A percentile compares a stretch with the other conserved stretches of the same genome.
phyloP scores from a whole-genome alignment of 2,329 filamentous ascomycete species.

The Aspergillus sp. region DNA sequence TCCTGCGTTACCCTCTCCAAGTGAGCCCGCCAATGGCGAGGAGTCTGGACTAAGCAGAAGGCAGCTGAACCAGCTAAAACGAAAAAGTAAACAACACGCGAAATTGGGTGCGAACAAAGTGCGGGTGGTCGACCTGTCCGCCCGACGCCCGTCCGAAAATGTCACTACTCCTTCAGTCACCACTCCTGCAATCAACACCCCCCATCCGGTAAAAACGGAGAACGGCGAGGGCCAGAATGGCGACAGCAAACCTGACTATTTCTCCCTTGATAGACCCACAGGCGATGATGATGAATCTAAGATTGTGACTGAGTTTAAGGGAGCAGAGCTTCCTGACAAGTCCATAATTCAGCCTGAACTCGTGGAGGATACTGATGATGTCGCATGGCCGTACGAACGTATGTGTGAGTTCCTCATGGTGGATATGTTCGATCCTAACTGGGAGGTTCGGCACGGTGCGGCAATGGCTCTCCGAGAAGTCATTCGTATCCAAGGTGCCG shows the following conservation, averaged over 20 bases:
- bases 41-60: slow-evolving; percentile 80
- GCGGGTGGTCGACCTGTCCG: slow-evolving; percentile 81
- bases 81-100: slow-evolving; percentile 87
- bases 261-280: slow-evolving; percentile 78
- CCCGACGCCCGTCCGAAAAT: slow-evolving; percentile 63
- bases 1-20: slow-evolving; percentile 47
- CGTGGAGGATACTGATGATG: slow-evolving; percentile 65
- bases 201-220: slow-evolving; percentile 61
- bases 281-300: slow-evolving; percentile 81
- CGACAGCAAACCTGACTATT: slow-evolving; percentile 74
- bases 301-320: slow-evolving; percentile 94
- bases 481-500: slow-evolving; percentile 83
- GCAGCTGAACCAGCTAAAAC: slow-evolving; percentile 90
- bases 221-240: slow-evolving; percentile 60
- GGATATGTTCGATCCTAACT: slow-evolving; percentile 88
- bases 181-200: slow-evolving; percentile 49
- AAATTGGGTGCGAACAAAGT: slow-evolving; percentile 88
- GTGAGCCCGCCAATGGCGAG: slow-evolving; percentile 55
- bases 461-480: slow-evolving; percentile 94
- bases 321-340: slow-evolving; percentile 75
- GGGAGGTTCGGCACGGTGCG: slow-evolving; percentile 95
- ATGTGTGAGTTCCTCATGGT: slow-evolving; percentile 92
- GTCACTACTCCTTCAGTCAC: slow-evolving; percentile 59
- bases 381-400: slow-evolving; percentile 89
- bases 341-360: slow-evolving; percentile 79